These are phyloP conservation scores for Pseudocercospora cruenta DNA, from an alignment of 2,329 filamentous ascomycete species.

Conservation along the genomic window DNA sequence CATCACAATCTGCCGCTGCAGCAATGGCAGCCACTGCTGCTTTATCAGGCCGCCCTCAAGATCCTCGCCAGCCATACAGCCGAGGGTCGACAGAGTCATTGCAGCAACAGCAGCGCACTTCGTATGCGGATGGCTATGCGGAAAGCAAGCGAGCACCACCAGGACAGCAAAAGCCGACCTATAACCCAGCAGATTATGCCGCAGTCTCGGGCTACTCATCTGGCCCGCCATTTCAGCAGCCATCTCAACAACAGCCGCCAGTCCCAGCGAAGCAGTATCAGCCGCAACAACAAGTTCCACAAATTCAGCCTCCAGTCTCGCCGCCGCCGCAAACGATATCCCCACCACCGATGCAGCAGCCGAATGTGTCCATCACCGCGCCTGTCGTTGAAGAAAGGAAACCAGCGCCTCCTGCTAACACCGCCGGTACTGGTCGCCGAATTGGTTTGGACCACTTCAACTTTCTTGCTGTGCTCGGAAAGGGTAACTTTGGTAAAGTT, in stretches of 20 bases:
- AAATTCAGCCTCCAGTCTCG: conserved; percentile 46
- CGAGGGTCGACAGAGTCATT: conserved; percentile 47
- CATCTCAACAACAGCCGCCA: conserved; percentile 53
- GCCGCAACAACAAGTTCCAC: conserved; percentile 52
- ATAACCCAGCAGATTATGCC: conserved; percentile 79
- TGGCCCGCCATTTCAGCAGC: conserved; percentile 47
- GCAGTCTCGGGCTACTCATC: conserved; percentile 38
- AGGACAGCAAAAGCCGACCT: conserved; percentile 55
- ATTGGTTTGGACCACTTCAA: conserved; percentile 99
- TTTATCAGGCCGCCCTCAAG: conserved; percentile 45
- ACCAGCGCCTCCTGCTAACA: conserved; percentile 69
- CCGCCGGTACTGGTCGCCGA: conserved; percentile 73
- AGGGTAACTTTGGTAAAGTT: conserved; percentile 99
- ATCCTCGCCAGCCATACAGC: conserved; percentile 46
- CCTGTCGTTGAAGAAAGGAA: conserved; percentile 51
- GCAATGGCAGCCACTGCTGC: conserved; percentile 52
- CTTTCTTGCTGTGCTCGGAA: conserved; percentile 95
- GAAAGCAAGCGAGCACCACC: conserved; percentile 34
- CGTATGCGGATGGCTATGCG: conserved; percentile 41
- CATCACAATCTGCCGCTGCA: conserved; percentile 51
- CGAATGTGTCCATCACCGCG: conserved; percentile 33
- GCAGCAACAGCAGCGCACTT: conserved; percentile 27
- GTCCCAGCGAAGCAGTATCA: conserved; percentile 61
- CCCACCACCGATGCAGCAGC: conserved; percentile 34
- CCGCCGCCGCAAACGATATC: conserved; percentile 44